Evolutionary conservation across 305 asterid species (phyloP).

Genomic region (Fraxinus sp.): DNA sequence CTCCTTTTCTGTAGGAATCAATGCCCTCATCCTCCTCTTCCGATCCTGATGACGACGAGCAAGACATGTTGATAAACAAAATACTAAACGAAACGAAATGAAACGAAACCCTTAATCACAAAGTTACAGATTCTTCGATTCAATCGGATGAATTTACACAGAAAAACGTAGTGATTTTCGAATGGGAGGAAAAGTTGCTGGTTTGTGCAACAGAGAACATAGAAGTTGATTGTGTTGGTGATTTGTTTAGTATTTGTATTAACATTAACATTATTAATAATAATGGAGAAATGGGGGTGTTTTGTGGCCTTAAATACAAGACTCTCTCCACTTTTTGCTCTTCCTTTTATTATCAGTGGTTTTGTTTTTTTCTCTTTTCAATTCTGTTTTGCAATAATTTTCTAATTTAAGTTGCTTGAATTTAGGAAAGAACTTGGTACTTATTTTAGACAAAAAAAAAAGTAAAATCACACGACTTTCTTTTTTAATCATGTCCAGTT

Average conservation of each 20-base stretch:
- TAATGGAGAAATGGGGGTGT: conserved; percentile 34
- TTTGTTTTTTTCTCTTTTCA: not conserved
- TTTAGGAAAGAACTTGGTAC: not conserved
- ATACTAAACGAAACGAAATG: conserved; percentile 12
- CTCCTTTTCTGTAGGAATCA: conserved; percentile 91
- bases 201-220: conserved; percentile 24
- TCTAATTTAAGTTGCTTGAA: not conserved
- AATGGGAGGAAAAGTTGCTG: conserved; percentile 33
- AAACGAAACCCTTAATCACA: conserved; percentile 1
- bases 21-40: conserved; percentile 94
- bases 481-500: not conserved
- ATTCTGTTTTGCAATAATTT: not conserved
- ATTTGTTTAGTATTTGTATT: conserved; percentile 24
- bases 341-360: conserved; percentile 1
- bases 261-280: conserved; percentile 14
- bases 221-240: conserved; percentile 9
- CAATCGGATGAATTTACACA: not conserved
- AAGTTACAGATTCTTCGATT: not conserved
- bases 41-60: conserved; percentile 92
- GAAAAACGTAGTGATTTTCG: not conserved
- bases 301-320: conserved; percentile 65
- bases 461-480: not conserved
- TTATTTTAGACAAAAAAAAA: not conserved
- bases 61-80: conserved; percentile 52
- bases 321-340: conserved; percentile 70